phyloP scores from a whole-genome alignment of 179 eudicot species.

The Dionaea muscipula region DNA sequence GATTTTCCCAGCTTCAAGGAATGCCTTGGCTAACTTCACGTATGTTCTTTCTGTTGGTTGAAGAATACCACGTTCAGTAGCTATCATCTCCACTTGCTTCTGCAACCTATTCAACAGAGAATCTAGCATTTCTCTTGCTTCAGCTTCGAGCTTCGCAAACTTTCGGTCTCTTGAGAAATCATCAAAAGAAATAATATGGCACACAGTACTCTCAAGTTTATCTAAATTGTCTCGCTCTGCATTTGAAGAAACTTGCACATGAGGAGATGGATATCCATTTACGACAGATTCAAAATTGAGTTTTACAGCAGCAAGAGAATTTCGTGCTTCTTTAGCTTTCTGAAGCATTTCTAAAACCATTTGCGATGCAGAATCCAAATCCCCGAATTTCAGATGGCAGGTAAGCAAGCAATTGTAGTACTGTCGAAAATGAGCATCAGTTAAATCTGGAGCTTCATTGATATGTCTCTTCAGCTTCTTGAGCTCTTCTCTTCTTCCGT shows the following conservation, averaged over 20 bases:
- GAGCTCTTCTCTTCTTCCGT: conserved; percentile 82
- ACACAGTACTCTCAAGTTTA: conserved; percentile 7
- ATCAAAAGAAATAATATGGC: conserved; percentile 32
- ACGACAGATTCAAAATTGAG: conserved; percentile 32
- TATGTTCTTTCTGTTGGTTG: conserved; percentile 67
- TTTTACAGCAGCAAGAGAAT: conserved; percentile 54
- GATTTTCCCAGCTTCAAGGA: conserved; percentile 58
- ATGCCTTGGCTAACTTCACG: conserved; percentile 66
- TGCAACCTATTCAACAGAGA: conserved; percentile 39
- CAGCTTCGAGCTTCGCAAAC: conserved; percentile 41
- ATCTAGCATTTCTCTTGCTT: conserved; percentile 41
- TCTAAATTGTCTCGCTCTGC: conserved; percentile 15
- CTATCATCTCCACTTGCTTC: conserved; percentile 46
- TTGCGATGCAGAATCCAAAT: conserved; percentile 59
- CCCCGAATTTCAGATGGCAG: conserved; percentile 78
- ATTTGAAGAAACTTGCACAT: conserved; percentile 10
- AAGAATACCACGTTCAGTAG: conserved; percentile 63
- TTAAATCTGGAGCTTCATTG: conserved; percentile 54
- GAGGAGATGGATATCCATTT: conserved; percentile 9
- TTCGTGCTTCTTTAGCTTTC: conserved; percentile 70
- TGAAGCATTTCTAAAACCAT: conserved; percentile 88
- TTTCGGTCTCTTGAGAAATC: conserved; percentile 48
- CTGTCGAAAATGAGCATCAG: conserved; percentile 60
- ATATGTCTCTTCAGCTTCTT: conserved; percentile 66
- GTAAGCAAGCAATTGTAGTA: conserved; percentile 68